Conservation (phyloP, 139 green algal genomes). For the Volvox africanus region DNA sequence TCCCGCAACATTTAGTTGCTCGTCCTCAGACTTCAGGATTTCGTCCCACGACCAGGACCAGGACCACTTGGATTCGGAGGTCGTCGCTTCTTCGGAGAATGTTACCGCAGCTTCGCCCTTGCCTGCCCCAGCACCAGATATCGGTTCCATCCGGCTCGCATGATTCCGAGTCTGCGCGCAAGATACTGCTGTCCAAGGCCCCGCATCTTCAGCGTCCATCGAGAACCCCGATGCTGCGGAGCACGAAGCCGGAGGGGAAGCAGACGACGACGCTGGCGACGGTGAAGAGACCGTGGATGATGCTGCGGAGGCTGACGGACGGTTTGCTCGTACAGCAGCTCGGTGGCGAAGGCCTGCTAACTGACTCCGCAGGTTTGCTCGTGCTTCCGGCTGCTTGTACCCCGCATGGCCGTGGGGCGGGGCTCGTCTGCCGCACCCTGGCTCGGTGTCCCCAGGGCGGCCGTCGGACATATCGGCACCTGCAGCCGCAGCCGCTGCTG, state of each 20-base stretch:
- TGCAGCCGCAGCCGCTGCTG: not conserved
- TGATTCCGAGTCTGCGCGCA: not conserved
- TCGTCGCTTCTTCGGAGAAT: no score
- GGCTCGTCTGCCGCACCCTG: not conserved
- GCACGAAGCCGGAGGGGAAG: not conserved
- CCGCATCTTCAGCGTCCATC: not conserved
- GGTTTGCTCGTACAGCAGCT: constrained; percentile 56
- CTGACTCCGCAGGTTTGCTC: constrained; percentile 51
- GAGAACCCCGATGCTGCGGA: not conserved
- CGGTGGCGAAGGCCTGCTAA: constrained; percentile 63
- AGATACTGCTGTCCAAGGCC: not conserved
- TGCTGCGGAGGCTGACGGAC: not conserved
- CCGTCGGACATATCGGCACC: not conserved
- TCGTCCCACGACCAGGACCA: constrained; percentile 20
- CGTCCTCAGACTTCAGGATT: constrained; percentile 4
- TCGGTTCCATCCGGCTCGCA: not conserved
- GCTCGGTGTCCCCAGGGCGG: not conserved
- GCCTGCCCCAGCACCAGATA: not conserved
- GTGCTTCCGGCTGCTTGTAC: constrained; percentile 20
- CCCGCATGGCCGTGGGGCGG: not conserved
- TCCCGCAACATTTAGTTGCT: not conserved
- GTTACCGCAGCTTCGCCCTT: not conserved
- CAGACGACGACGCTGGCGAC: not conserved
- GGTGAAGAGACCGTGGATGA: not conserved
- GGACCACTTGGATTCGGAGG: not conserved